Conservation (phyloP, 2,329 filamentous ascomycete genomes). For the Ophiostoma sp. region DNA sequence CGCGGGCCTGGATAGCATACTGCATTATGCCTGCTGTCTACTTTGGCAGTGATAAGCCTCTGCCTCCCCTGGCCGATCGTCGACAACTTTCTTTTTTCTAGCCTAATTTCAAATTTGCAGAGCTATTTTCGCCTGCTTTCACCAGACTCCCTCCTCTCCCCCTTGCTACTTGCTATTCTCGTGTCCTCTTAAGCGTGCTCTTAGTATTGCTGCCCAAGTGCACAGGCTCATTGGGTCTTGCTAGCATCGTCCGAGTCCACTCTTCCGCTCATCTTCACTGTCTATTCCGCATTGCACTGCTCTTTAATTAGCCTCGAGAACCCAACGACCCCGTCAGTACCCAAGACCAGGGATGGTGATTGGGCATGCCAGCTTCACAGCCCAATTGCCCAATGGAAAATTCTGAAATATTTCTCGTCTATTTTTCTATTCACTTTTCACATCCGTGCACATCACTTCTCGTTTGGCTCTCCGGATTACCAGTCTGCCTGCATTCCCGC, state of each 20-base stretch:
- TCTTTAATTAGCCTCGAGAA: too few relatives aligned
- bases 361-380: neutral
- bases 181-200: too few relatives aligned
- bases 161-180: too few relatives aligned
- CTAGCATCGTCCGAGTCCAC: neutral
- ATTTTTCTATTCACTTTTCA: neutral
- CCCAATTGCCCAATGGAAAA: slow-evolving; percentile 4
- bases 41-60: neutral
- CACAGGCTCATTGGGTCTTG: neutral
- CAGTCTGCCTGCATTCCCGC: neutral
- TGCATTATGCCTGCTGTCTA: neutral
- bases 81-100: neutral
- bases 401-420: neutral
- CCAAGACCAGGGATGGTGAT: neutral
- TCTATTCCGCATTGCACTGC: too few relatives aligned
- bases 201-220: neutral
- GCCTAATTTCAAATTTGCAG: neutral
- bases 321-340: neutral
- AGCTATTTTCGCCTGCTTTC: neutral
- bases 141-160: too few relatives aligned
- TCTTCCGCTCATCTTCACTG: neutral
- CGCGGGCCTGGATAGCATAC: neutral
- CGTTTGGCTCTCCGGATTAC: neutral
- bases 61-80: neutral
- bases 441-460: neutral